Conservation (phyloP, 176 grass and related monocot genomes). For the Typha latifolia region DNA sequence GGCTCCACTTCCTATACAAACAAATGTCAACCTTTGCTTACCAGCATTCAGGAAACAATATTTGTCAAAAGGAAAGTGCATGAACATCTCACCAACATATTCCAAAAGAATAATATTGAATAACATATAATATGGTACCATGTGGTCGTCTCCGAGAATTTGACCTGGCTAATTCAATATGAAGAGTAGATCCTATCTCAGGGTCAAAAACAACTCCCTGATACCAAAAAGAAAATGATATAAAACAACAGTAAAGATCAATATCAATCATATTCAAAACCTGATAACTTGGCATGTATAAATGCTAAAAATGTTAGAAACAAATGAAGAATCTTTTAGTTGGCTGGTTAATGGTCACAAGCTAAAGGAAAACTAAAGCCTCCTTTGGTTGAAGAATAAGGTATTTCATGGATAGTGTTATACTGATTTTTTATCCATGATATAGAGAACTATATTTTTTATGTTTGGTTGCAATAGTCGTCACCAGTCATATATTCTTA, state of each 20-base stretch:
- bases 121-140: constrained; percentile 30
- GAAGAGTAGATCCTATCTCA: constrained; percentile 55
- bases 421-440: no score
- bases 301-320: background rate
- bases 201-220: constrained; percentile 86
- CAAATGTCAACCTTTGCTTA: constrained; percentile 5
- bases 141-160: constrained; percentile 71
- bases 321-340: background rate
- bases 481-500: no score
- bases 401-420: no score
- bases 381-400: no score
- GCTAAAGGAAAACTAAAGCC: no score
- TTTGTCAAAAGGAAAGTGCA: background rate
- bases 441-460: no score
- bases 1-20: constrained; percentile 42
- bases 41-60: no score
- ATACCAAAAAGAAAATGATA: background rate
- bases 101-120: background rate
- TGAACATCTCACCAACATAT: constrained; percentile 8
- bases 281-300: background rate
- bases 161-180: constrained; percentile 90
- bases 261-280: background rate
- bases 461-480: no score
- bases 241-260: constrained; percentile 10
- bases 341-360: no score